Conservation (phyloP, 2,329 filamentous ascomycete species). For the Colletotrichum musicola region DNA sequence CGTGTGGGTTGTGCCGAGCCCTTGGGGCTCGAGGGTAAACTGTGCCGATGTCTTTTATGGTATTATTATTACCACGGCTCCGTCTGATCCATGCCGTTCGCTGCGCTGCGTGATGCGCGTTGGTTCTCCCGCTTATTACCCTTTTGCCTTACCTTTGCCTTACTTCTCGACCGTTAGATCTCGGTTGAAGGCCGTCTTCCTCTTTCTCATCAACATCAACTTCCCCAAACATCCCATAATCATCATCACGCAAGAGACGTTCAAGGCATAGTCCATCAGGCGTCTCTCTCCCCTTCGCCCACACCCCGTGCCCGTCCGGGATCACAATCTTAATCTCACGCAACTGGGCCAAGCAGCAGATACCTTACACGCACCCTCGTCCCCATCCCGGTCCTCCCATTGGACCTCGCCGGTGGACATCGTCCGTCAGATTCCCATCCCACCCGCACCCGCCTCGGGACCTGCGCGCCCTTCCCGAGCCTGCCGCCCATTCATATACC, state of each 20-base stretch:
- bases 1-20: slow-evolving; percentile 37
- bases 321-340: slow-evolving; percentile 30
- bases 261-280: slow-evolving; percentile 8
- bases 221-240: neutral
- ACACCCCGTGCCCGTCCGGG: neutral
- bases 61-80: slow-evolving; percentile 18
- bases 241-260: neutral
- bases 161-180: neutral
- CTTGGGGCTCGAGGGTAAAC: slow-evolving; percentile 19
- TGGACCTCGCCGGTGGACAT: slow-evolving; percentile 13
- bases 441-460: slow-evolving; percentile 21
- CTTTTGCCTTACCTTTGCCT: neutral
- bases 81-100: slow-evolving; percentile 24
- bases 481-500: slow-evolving; percentile 34
- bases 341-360: slow-evolving; percentile 13
- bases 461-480: slow-evolving; percentile 28
- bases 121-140: neutral
- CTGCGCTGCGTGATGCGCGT: slow-evolving; percentile 7
- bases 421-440: slow-evolving; percentile 28
- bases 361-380: neutral
- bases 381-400: slow-evolving; percentile 3
- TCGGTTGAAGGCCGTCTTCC: neutral
- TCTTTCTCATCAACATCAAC: neutral
- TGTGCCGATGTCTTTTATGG: slow-evolving; percentile 30
- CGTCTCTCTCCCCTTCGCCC: slow-evolving; percentile 1